Evolutionary conservation across 2,329 filamentous ascomycete species (phyloP).

Genomic region (Talaromyces verruculosus): DNA sequence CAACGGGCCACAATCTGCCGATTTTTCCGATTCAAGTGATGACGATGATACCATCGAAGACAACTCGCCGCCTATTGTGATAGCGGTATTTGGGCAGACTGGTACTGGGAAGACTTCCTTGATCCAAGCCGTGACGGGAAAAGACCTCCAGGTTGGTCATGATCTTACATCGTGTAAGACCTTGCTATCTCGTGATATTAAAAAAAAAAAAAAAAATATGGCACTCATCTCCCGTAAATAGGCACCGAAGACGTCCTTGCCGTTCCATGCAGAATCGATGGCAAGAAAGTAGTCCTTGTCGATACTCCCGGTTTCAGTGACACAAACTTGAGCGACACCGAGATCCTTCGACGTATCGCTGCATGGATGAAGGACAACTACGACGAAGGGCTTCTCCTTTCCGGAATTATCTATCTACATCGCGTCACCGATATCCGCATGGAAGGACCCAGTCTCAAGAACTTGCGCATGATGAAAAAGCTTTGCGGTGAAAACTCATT

Average conservation of each 20-base stretch:
- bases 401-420: constrained; percentile 43
- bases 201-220: too few species aligned
- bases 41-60: background rate
- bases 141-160: background rate
- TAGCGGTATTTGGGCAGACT: background rate
- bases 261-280: background rate
- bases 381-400: constrained; percentile 25
- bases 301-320: constrained; percentile 50
- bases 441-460: constrained; percentile 33
- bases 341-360: constrained; percentile 39
- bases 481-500: constrained; percentile 39
- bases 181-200: background rate
- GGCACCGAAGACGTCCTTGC: background rate
- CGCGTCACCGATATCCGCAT: constrained; percentile 39
- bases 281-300: constrained; percentile 17
- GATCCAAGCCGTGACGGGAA: background rate
- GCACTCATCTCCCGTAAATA: background rate
- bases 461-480: constrained; percentile 41
- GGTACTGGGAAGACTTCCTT: background rate
- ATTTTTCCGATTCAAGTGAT: background rate
- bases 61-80: background rate
- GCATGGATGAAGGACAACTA: constrained; percentile 33
- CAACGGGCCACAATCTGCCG: background rate
- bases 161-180: background rate
- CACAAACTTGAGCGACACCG: constrained; percentile 36